Evolutionary conservation across 140 eudicot genomes (phyloP).

Genomic region (Ambrosia hybrid): DNA sequence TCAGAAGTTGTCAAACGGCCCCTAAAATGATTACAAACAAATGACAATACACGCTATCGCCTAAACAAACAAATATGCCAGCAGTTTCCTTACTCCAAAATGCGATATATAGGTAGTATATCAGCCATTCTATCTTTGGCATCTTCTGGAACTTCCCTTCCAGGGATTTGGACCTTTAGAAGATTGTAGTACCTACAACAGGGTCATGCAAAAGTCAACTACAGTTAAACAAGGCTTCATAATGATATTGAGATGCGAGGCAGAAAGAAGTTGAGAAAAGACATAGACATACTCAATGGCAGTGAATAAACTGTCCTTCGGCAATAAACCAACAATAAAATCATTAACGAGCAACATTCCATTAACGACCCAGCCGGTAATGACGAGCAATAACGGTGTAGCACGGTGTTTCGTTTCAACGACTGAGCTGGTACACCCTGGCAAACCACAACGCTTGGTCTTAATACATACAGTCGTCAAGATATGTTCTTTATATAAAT

Average conservation of each 20-base stretch:
- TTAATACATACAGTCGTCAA: no score
- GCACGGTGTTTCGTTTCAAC: no score
- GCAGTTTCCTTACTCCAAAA: no score
- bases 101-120: slow-evolving; percentile 47
- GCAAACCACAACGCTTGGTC: no score
- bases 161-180: slow-evolving; percentile 81
- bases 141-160: slow-evolving; percentile 91
- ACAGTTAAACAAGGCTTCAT: neutral
- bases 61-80: neutral
- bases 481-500: no score
- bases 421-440: no score
- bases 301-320: slow-evolving; percentile 66
- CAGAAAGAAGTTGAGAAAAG: slow-evolving; percentile 5
- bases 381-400: no score
- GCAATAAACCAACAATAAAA: slow-evolving; percentile 38
- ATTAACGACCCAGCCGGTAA: no score
- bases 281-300: slow-evolving; percentile 63
- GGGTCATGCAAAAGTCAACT: slow-evolving; percentile 9
- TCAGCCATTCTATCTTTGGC: slow-evolving; percentile 72
- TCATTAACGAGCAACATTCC: no score
- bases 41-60: neutral
- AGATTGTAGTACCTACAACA: slow-evolving; percentile 69
- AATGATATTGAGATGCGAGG: slow-evolving; percentile 8
- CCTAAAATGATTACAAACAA: neutral
- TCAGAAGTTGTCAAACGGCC: no score